Evolutionary conservation across 1,284 basidiomycete species (phyloP), one percentile per base, ranked within the genome.

Genomic region (Trichosporon sp.): DNA sequence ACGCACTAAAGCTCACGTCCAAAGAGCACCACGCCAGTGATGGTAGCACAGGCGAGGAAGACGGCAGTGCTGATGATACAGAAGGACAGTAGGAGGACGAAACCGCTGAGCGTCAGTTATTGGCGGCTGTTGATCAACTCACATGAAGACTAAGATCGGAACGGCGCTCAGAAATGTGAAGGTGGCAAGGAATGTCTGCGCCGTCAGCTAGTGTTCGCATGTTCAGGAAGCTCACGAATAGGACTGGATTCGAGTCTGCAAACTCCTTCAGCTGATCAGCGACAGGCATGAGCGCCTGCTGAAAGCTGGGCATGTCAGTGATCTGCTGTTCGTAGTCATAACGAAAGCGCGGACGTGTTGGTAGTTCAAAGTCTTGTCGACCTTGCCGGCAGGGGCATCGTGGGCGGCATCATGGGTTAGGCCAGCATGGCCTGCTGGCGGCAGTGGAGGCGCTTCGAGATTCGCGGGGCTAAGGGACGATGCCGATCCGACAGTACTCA

Each of bases 111-210:
- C 9, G 49, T 54, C 29, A 54, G 49, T n/a, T 29, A 7, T 5
- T 4, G 10, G 8, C 27, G 7, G 29, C 7, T 5, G 7, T 13
- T n/a, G n/a, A 14, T 23, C 23, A 29, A 31, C 49, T 29, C 21
- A 54, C 49, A 54, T 3, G 21, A 54, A 54, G 25, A 54, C n/a
- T 8, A 54, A 16, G 49, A 29, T 31, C 27, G 49, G 49, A 27
- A 54, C n/a, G 27, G 49, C 49, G 49, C 49, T 54, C 27, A 54
- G 49, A 16, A 54, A 27, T 4, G 49, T 31, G 49, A 54, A 54
- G 6, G 49, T 54, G 25, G 49, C 49, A 54, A 54, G 49, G 49
- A 54, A 54, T 21, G 49, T 54, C 49, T 54, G 49, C 49, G n/a
- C 11, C 4, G 25, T 54, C 27, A 54, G 25, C 49, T 54, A 7